Conservation (phyloP, 345 rosid species). For the Melaleuca quinquenervia region DNA sequence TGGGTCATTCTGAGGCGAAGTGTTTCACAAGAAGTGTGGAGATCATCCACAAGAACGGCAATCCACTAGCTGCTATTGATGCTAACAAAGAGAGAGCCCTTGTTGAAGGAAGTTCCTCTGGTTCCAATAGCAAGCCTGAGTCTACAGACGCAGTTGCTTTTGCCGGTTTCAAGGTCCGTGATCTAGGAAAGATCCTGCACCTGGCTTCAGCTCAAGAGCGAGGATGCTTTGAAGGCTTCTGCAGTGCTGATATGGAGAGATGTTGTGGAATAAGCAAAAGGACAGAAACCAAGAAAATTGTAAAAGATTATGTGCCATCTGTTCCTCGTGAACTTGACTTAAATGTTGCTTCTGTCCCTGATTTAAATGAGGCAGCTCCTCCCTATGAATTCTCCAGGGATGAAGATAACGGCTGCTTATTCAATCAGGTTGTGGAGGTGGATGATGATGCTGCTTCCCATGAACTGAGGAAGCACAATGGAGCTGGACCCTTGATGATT, state of each 20-base stretch:
- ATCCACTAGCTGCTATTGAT: slow-evolving; percentile 10
- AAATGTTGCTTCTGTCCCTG: slow-evolving; percentile 79
- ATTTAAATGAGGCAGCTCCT: slow-evolving; percentile 78
- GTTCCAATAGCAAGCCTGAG: slow-evolving; percentile 19
- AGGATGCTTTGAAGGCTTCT: slow-evolving; percentile 55
- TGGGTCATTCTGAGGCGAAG: slow-evolving; percentile 62
- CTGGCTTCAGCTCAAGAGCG: slow-evolving; percentile 69
- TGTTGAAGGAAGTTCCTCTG: slow-evolving; percentile 27
- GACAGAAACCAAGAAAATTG: slow-evolving; percentile 17
- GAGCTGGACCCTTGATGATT: slow-evolving; percentile 51
- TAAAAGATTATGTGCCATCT: slow-evolving; percentile 31
- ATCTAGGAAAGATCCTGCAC: slow-evolving; percentile 56
- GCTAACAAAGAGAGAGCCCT: slow-evolving; percentile 19
- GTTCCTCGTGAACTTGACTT: slow-evolving; percentile 60
- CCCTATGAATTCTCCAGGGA: slow-evolving; percentile 74
- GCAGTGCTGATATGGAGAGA: slow-evolving; percentile 49
- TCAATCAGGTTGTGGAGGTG: slow-evolving; percentile 50
- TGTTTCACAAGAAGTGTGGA: slow-evolving; percentile 61
- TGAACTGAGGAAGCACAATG: slow-evolving; percentile 41
- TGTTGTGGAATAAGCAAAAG: slow-evolving; percentile 34
- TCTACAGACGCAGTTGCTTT: slow-evolving; percentile 18
- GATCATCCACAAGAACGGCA: slow-evolving; percentile 37
- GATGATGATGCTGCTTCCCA: slow-evolving; percentile 69
- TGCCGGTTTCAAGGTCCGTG: slow-evolving; percentile 61
- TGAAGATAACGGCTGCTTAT: slow-evolving; percentile 67